phyloP scores from a whole-genome alignment of 139 green algal species.

The Auxenochlorella pyrenoidosa region DNA sequence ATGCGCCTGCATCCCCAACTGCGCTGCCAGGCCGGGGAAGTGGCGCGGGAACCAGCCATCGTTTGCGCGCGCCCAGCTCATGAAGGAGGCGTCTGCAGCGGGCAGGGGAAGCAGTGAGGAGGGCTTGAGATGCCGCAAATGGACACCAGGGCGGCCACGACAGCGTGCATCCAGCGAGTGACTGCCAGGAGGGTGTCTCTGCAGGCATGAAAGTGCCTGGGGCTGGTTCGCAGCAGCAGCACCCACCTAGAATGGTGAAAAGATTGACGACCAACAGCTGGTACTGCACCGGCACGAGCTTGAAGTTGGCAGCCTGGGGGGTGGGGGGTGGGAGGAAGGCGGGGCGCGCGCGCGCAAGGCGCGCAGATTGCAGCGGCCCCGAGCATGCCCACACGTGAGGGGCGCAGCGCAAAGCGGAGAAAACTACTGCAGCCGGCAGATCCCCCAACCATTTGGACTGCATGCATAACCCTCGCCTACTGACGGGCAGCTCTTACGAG shows the following conservation, averaged over 20 bases:
- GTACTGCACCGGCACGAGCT: constrained; percentile 38
- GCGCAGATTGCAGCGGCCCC: no score
- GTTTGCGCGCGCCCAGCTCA: constrained; percentile 28
- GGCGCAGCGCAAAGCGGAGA: no score
- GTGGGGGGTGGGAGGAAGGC: neutral
- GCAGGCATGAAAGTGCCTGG: no score
- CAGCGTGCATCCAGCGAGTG: no score
- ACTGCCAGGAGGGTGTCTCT: no score
- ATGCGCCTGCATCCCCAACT: constrained; percentile 3
- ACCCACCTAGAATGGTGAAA: constrained; percentile 40
- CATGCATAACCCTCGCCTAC: no score
- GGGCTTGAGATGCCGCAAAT: neutral
- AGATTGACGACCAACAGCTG: constrained; percentile 50
- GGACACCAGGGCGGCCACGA: no score
- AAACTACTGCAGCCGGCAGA: no score
- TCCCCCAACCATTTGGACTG: neutral
- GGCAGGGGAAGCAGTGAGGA: neutral
- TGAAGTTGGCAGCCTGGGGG: constrained; percentile 45
- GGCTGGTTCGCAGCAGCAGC: neutral
- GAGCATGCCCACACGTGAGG: no score
- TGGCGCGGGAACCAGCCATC: constrained; percentile 35
- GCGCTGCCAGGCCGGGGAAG: neutral
- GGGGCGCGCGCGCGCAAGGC: no score
- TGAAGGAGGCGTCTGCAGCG: constrained; percentile 38
- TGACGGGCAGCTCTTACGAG: no score